phyloP scores from a whole-genome alignment of 108 stramenopile genomes.

The Aurantiochytrium sp. region DNA sequence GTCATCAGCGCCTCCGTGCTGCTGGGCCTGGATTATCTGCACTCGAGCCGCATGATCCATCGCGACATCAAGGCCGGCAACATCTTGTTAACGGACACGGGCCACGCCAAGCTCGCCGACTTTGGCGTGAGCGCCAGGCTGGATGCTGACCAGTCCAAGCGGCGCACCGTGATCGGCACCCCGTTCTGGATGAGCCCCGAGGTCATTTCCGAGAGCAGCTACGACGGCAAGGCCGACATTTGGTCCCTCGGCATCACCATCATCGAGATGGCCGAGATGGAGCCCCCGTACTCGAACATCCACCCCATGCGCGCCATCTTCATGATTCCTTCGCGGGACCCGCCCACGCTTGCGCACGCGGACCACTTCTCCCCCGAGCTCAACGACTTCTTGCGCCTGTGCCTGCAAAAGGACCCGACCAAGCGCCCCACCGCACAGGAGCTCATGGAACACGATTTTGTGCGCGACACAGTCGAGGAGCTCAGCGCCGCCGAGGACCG shows the following conservation, averaged over 20 bases:
- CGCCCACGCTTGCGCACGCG: conserved; percentile 51
- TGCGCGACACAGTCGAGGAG: conserved; percentile 26
- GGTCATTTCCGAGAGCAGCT: conserved; percentile 71
- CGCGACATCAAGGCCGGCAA: conserved; percentile 93
- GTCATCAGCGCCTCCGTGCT: conserved; percentile 80
- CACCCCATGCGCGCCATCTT: conserved; percentile 76
- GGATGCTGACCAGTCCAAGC: conserved; percentile 83
- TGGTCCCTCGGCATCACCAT: conserved; percentile 94
- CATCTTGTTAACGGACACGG: conserved; percentile 76
- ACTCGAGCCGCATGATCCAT: conserved; percentile 77
- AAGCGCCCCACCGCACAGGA: conserved; percentile 30
- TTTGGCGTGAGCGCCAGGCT: conserved; percentile 86
- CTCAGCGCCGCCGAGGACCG: neutral
- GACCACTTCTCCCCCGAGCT: conserved; percentile 47
- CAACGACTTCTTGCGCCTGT: conserved; percentile 42
- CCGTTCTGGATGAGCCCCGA: conserved; percentile 99
- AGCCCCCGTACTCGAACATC: conserved; percentile 90
- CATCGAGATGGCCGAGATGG: conserved; percentile 97
- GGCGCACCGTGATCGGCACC: conserved; percentile 94
- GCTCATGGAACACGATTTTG: conserved; percentile 39
- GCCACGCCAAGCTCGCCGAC: conserved; percentile 83
- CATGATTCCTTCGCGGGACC: conserved; percentile 57
- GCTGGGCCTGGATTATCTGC: conserved; percentile 80
- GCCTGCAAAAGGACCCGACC: conserved; percentile 47
- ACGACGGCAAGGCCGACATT: conserved; percentile 72